These are phyloP conservation scores for Sarocladiaceae sp. DNA, from an alignment of 2,329 filamentous ascomycete species.

Conservation along the genomic window DNA sequence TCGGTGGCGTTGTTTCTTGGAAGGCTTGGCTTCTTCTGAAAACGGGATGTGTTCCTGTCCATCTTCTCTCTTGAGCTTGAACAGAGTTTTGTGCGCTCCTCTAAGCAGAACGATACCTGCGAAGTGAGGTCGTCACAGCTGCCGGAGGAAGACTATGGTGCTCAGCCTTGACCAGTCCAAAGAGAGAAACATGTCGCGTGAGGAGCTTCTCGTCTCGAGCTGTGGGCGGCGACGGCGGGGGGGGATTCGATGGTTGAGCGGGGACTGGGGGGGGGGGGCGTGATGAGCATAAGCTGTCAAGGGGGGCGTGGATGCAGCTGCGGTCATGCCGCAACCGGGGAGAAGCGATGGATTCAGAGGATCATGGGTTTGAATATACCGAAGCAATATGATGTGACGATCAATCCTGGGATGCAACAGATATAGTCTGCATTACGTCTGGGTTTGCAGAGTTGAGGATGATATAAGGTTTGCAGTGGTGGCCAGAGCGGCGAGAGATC, in stretches of 20 bases:
- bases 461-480: too few relatives aligned
- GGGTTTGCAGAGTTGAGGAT: too few relatives aligned
- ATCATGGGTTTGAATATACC: background rate
- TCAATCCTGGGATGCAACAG: background rate
- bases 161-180: background rate
- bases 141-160: background rate
- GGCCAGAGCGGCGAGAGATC: too few relatives aligned
- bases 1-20: constrained; percentile 3
- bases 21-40: too few relatives aligned
- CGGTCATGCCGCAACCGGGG: background rate
- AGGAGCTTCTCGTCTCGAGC: constrained; percentile 4
- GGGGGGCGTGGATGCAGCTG: background rate
- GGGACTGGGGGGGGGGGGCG: background rate
- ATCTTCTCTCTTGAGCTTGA: too few relatives aligned
- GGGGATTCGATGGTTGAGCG: background rate
- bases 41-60: too few relatives aligned
- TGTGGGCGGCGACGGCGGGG: background rate
- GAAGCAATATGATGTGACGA: too few relatives aligned
- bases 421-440: too few relatives aligned
- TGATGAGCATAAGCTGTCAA: background rate
- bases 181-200: constrained; percentile 1
- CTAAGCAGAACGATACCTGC: too few relatives aligned
- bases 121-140: too few relatives aligned
- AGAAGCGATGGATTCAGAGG: background rate
- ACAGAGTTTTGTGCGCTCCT: too few relatives aligned